These are phyloP conservation scores for Fallopia convolvulus DNA, from an alignment of 148 eudicot genomes.

Conservation along the genomic window DNA sequence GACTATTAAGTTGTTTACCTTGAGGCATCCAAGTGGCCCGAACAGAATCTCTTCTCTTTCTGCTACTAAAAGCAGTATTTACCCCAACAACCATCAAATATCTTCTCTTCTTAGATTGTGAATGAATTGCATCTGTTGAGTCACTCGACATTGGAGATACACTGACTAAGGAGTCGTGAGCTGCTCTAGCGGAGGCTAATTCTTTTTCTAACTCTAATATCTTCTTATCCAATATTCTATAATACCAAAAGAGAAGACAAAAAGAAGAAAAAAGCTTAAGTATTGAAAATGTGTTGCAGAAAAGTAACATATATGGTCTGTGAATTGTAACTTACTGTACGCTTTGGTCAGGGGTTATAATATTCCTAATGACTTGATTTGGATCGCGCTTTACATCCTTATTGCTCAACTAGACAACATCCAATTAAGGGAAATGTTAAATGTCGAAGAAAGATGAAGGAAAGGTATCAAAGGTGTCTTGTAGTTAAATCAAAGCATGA, in stretches of 20 bases:
- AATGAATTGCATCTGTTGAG: not conserved
- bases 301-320: not conserved
- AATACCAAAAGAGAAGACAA: not conserved
- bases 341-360: not conserved
- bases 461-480: not conserved
- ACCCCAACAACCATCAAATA: constrained; percentile 13
- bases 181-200: constrained; percentile 5
- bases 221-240: constrained; percentile 10
- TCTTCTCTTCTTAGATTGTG: constrained; percentile 1
- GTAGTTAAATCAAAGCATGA: not conserved
- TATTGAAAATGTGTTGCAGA: not conserved
- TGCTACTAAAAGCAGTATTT: constrained; percentile 14
- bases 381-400: constrained; percentile 11
- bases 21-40: constrained; percentile 14
- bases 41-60: constrained; percentile 15
- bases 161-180: constrained; percentile 1
- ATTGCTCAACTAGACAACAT: constrained; percentile 8
- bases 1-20: not conserved
- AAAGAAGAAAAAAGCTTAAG: not conserved
- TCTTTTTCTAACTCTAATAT: constrained; percentile 8
- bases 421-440: not conserved
- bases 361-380: not conserved
- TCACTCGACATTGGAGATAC: not conserved
- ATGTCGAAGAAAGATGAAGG: not conserved
- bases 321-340: not conserved